These are phyloP conservation scores for Tulasnella sp. DNA, from an alignment of 768 basidiomycete genomes.

Conservation along the genomic window DNA sequence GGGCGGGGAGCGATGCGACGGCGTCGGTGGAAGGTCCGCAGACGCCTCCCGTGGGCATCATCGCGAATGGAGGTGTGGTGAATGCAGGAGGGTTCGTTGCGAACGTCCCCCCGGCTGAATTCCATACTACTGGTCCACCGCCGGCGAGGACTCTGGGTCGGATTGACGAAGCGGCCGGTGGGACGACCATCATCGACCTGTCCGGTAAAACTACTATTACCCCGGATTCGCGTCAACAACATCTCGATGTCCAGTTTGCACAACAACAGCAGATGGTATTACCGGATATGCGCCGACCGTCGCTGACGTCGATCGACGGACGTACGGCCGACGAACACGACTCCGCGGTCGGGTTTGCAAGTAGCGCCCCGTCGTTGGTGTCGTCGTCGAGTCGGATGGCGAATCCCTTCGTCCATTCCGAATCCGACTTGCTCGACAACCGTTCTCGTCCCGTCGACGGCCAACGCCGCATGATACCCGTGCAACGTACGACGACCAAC, in stretches of 20 bases:
- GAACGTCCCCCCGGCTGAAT: no score
- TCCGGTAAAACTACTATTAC: neutral
- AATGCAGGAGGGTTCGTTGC: no score
- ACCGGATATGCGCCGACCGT: constrained; percentile 1
- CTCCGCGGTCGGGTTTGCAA: no score
- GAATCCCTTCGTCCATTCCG: neutral
- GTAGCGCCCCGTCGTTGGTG: neutral
- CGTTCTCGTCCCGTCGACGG: neutral
- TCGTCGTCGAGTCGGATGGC: neutral
- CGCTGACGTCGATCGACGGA: neutral
- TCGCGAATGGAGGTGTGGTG: no score
- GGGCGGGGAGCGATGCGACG: constrained; percentile 8
- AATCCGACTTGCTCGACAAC: neutral
- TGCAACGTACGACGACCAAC: neutral
- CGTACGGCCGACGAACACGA: neutral
- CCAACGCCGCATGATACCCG: neutral
- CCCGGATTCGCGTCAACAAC: neutral
- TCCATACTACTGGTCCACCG: neutral
- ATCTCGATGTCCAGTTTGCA: neutral
- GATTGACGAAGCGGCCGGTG: neutral
- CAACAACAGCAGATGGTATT: neutral
- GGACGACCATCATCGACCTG: neutral
- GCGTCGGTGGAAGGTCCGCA: neutral
- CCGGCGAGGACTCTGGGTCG: constrained; percentile 1
- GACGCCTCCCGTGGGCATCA: neutral